Base-by-base conservation (phyloP, 2,329 filamentous ascomycete species). In the Neofusicoccum sp. region DNA sequence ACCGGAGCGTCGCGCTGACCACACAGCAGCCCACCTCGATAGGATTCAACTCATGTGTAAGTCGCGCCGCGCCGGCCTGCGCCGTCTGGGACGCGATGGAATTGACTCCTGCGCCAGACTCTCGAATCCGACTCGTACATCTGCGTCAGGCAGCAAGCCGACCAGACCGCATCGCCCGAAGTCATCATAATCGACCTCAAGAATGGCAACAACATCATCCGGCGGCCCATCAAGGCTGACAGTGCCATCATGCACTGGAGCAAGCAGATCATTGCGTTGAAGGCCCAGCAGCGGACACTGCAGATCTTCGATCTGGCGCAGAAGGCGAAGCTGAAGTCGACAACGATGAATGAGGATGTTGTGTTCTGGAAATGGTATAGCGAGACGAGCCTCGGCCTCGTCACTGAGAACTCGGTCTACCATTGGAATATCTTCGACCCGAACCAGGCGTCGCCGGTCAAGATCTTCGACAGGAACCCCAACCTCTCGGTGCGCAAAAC, bases 231-330 rank as follows among this genome's bases (percentile, higher is more conserved):
- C 82, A 98, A 96, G 83, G 95, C 95, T 72, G 95, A 99, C 80
- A 98, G 93, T 86, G 95, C 96, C 70, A 96, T 99, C 75, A 98
- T 99, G 95, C 95, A 99, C 85, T 96, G 91, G 91, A 89, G 85
- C 69, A 90, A 89, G 75, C 91, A 96, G 77, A 91, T 99, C 75
- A 98, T 99, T 72, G 95, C 96, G 65, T 85, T 99, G 68, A 96
- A 96, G 80, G 93, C 95, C 51, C 91, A 97, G 76, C 89, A 89
- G 65, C 86, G 92, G 74, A 99, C 95, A 67, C 85, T 99, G 64
- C 96, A 99, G 81, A 96, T 99, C 75, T 99, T 99, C 79, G 93
- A 99, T 76, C 85, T 99, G 63, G 88, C 87, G 69, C 86, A 89
- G 70, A 99, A 98, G 82, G 86, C 89, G 77, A 98, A 97, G 84